Evolutionary conservation across 768 basidiomycete genomes (phyloP).

Genomic region (Mycena polygramma): DNA sequence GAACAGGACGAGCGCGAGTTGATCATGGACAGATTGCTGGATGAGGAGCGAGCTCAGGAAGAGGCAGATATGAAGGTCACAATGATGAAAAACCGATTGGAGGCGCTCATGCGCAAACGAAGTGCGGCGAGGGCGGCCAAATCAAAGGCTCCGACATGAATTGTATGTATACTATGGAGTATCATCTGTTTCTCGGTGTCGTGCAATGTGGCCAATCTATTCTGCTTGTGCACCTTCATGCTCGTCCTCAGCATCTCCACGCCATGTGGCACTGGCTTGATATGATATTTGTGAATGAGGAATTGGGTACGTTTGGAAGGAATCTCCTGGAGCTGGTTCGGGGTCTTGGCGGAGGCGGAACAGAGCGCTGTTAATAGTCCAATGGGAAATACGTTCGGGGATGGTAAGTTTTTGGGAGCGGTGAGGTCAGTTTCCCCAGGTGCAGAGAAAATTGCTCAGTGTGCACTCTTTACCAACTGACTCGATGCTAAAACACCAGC

Average conservation of each 20-base stretch:
- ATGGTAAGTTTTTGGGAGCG: slow-evolving; percentile 75
- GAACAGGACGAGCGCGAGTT: slow-evolving; percentile 83
- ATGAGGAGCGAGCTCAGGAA: slow-evolving; percentile 89
- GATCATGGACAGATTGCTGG: slow-evolving; percentile 87
- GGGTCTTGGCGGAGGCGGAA: slow-evolving; percentile 91
- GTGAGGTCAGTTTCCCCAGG: too few species aligned
- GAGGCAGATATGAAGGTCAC: slow-evolving; percentile 85
- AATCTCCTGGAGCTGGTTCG: slow-evolving; percentile 95
- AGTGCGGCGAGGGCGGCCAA: slow-evolving; percentile 48
- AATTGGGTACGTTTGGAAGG: slow-evolving; percentile 92
- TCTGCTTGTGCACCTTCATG: slow-evolving; percentile 96
- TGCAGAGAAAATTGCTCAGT: too few species aligned
- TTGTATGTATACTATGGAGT: slow-evolving; percentile 11
- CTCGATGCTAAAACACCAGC: slow-evolving; percentile 39
- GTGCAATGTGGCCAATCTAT: slow-evolving; percentile 81
- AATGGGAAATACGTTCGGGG: slow-evolving; percentile 86
- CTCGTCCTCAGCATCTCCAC: slow-evolving; percentile 86
- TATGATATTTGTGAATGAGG: too few species aligned
- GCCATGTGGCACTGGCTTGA: slow-evolving; percentile 68
- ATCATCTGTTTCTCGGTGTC: slow-evolving; percentile 41
- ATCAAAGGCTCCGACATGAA: slow-evolving; percentile 23
- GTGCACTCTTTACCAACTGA: background rate
- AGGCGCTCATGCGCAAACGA: slow-evolving; percentile 65
- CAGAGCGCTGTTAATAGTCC: slow-evolving; percentile 92
- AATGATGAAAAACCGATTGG: slow-evolving; percentile 74